Percentiles rank a stretch among this genome's conserved stretches.
These are phyloP conservation scores for Perkinsus olseni DNA, from an alignment of 169 alveolate genomes.

Conservation along the genomic window DNA sequence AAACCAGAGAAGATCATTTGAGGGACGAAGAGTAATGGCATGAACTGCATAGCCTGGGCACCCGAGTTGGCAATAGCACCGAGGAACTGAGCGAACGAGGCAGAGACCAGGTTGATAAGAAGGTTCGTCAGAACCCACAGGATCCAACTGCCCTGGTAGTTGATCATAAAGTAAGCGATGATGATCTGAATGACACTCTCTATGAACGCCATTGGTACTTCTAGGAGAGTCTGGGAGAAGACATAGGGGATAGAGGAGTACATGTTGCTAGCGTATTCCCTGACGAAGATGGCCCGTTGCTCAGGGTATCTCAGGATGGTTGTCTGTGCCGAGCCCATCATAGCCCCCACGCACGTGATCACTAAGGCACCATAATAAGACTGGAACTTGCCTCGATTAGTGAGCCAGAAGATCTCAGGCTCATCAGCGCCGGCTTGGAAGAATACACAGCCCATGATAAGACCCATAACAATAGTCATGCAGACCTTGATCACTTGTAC, in stretches of 20 bases:
- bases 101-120: background rate
- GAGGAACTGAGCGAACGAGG: background rate
- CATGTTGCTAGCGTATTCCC: background rate
- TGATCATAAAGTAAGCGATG: background rate
- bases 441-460: background rate
- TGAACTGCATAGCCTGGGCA: background rate
- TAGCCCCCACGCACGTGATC: background rate
- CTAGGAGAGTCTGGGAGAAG: background rate
- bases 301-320: background rate
- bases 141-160: background rate
- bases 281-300: background rate
- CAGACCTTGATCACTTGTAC: background rate
- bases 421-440: background rate
- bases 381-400: background rate
- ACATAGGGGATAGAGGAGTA: background rate
- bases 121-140: background rate
- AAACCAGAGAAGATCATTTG: slow-evolving; percentile 53
- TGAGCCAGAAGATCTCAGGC: background rate
- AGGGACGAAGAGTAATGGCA: slow-evolving; percentile 41
- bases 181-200: background rate
- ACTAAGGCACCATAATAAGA: background rate
- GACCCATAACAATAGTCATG: background rate
- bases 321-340: background rate
- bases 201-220: background rate
- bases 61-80: background rate